Evolutionary conservation across 2,329 filamentous ascomycete species (phyloP), one percentile per base, ranked within the genome.

Genomic region (Sclerotinia glacialis): DNA sequence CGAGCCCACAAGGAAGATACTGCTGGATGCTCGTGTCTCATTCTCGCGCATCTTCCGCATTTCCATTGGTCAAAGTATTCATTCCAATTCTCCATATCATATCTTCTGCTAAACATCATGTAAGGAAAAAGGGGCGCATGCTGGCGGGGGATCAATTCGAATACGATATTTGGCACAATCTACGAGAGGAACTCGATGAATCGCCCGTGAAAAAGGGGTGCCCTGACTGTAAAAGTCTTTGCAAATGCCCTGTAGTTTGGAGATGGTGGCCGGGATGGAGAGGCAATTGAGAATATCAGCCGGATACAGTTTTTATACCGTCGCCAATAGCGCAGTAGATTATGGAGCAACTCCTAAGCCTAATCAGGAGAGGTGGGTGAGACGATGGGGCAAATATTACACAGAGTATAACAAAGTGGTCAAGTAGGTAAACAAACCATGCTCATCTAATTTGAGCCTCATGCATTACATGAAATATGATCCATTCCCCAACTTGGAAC

Each of bases 161-260:
- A 34, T 56, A 64, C 50, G 50, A 47, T 26, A 21, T 64, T 23
- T 47, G 50, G 50, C 40, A 64, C 14, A 64, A 56, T 23, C 61
- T 50, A 56, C 26, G 61, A 23, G 61, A 64, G 40, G 61, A 56
- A 34, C n/a, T 64, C 9, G 50, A 64, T 18, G 61, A 64, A 44
- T 64, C 61, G 8, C 40, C 61, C 0, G 8, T 16, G 49, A 34
- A 9, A 18, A 61, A 28, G 14, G 56, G 56, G 26, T 61, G 44
- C 14, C 12, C 12, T 21, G 21, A 16, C 42, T 54, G 49, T 44
- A 56, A 37, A 14, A 55, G 21, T 23, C 5, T 46, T 56, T 56
- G 26, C 18, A 56, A 37, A 31, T 44, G 47, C 9, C 14, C 37
- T n/a, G 21, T 12, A 5, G 34, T 18, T 26, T 55, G 37, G 61